Evolutionary conservation across 352 stramenopile genomes (phyloP), one percentile per base, ranked within the genome.

Genomic region (Phytophthora litchii): DNA sequence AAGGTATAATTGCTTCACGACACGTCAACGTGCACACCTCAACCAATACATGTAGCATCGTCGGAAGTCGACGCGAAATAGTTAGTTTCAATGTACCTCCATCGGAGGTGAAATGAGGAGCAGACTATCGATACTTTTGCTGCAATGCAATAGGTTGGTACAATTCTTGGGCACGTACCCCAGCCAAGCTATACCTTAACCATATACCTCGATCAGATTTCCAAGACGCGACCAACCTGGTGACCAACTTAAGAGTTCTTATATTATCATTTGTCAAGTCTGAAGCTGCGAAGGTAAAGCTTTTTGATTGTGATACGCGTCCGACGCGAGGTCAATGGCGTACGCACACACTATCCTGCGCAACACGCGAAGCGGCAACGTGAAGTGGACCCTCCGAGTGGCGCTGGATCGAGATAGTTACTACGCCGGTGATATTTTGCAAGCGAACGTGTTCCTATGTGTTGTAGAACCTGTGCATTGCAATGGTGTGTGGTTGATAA

Each of bases 361-460:
- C 44, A 55, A 64, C 17, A 20, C 38, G 7, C 42, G 55, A 12
- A 47, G 29, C 37, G 37, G 46, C 19, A 64, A 51, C 20, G 31
- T 64, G 11, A 57, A 64, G 27, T 64, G 55, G 27, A 64, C 38
- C 4, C n/a, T 64, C 12, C 44, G 46, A 17, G 54, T 55, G 23
- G 55, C 55, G 13, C 46, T 64, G 10, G 46, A 64, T 19, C 45
- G 55, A 8, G 55, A 57, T 3, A 49, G 2, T 16, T 64, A 64
- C 36, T 44, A 64, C 19, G 36, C 38, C 4, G 55, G 55, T 3
- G 55, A 57, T 35, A 64, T 57, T 12, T 20, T 64, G 1, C 55
- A 64, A 57, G 29, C 36, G 19, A 64, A 51, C n/a, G 54, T 62
- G 13, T 55, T 62, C 44, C 37, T 57, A 13, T 52, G 29, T n/a